Base-by-base conservation (phyloP, 108 stramenopile species). In the Nannochloropsis salina region DNA sequence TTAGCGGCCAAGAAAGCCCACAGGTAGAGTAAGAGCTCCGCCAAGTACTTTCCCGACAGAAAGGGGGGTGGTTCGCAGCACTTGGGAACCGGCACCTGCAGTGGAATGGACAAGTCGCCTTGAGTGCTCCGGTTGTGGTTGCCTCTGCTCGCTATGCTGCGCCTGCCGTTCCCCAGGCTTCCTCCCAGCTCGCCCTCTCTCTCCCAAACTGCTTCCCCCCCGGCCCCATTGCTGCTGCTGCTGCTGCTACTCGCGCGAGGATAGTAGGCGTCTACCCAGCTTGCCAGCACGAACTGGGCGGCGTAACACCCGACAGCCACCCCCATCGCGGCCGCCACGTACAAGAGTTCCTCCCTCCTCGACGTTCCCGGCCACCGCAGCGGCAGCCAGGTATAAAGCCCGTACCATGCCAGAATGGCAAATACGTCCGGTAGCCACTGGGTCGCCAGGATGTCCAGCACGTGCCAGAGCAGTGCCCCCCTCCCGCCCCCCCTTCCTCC, bases 281-380 rank as follows among this genome's bases (percentile, higher is more conserved):
- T n/a, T n/a, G 61, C 61, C 5, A 74, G 61, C n/a, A 74, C 61
- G n/a, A 74, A 74, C 61, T 74, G 61, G 8, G 61, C 61, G 61
- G 61, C 61, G 61, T 74, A 74, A n/a, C 61, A 74, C 5, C 61
- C 61, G 20, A 74, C 61, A 74, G 61, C 61, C 6, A 74, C 61
- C 20, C 61, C 61, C 61, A 74, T 74, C 61, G 61, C 15, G 61
- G 61, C 61, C 61, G 61, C 61, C 61, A 74, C 61, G 61, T 74
- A n/a, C 61, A 74, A 15, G 20, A 74, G 61, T 6, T 74, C 61
- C 61, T 15, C 61, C 61, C 61, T 4, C 61, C 15, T 74, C 61
- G 61, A n/a, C 2, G 61, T 74, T 15, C 61, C 61, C 61, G 15
- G 61, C 61, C 61, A 74, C n/a, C 8, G 15, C 61, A 74, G 61